Percentiles rank a stretch among this genome's conserved stretches.
Conservation (phyloP, 768 basidiomycete genomes). For the Clathrus columnatus region DNA sequence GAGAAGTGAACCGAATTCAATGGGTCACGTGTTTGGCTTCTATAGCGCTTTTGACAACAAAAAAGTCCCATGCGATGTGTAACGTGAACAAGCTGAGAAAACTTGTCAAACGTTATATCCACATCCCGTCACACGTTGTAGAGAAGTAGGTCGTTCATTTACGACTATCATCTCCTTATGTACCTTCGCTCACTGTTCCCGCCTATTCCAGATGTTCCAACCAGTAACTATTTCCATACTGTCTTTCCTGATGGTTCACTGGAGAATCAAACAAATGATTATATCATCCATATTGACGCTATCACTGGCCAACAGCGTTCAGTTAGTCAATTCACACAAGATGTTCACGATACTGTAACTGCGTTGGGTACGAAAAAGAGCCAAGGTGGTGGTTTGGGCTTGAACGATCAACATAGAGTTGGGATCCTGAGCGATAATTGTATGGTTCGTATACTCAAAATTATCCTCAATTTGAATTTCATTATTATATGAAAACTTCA, state of each 20-base stretch:
- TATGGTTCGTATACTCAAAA: slow-evolving; percentile 34
- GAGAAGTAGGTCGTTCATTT: too few species aligned
- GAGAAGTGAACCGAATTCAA: too few species aligned
- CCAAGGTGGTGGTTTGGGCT: slow-evolving; percentile 53
- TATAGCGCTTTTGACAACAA: neutral
- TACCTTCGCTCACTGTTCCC: slow-evolving; percentile 50
- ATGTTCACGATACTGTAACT: slow-evolving; percentile 47
- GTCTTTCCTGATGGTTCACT: slow-evolving; percentile 50
- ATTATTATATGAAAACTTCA: neutral
- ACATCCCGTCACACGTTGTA: neutral
- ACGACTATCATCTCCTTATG: slow-evolving; percentile 29
- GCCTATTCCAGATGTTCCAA: slow-evolving; percentile 38
- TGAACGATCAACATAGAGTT: slow-evolving; percentile 48
- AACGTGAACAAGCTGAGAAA: neutral
- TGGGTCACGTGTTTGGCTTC: too few species aligned
- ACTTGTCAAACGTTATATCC: neutral
- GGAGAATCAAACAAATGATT: slow-evolving; percentile 38
- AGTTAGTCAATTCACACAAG: slow-evolving; percentile 41
- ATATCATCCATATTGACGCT: slow-evolving; percentile 46
- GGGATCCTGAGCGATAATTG: slow-evolving; percentile 67
- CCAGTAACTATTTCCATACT: slow-evolving; percentile 46
- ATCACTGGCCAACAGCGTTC: slow-evolving; percentile 38
- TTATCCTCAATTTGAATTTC: neutral
- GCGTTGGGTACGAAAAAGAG: slow-evolving; percentile 36
- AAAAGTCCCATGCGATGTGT: neutral